Conservation (phyloP, 129 eudicot species). For the Tagetes patula region DNA sequence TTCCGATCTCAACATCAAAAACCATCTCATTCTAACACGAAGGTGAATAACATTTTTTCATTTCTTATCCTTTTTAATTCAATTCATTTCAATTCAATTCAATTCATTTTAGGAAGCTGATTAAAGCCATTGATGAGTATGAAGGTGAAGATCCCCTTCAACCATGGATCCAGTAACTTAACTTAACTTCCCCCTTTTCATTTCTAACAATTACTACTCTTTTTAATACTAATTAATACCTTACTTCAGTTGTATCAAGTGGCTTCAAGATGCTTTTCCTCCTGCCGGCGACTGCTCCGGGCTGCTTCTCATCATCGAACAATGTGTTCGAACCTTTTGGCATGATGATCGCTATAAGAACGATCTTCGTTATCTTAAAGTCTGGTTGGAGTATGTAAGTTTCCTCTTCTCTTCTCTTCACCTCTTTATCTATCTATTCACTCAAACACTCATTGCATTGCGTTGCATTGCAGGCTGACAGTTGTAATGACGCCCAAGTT, state of each 20-base stretch:
- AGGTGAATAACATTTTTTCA: too few relatives aligned
- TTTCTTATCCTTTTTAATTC: too few relatives aligned
- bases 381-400: slow-evolving; percentile 95
- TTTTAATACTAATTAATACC: background rate
- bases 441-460: too few relatives aligned
- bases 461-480: slow-evolving; percentile 67
- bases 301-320: slow-evolving; percentile 68
- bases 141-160: slow-evolving; percentile 84
- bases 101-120: slow-evolving; percentile 63
- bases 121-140: slow-evolving; percentile 74
- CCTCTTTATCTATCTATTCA: too few relatives aligned
- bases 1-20: slow-evolving; percentile 47
- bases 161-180: slow-evolving; percentile 81
- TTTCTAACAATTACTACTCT: too few relatives aligned
- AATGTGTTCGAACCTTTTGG: slow-evolving; percentile 97
- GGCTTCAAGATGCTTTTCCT: slow-evolving; percentile 97
- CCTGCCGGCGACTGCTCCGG: slow-evolving; percentile 93
- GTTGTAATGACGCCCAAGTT: slow-evolving; percentile 82
- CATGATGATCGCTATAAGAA: slow-evolving; percentile 69
- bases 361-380: slow-evolving; percentile 88
- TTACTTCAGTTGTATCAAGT: slow-evolving; percentile 72
- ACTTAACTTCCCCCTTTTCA: too few relatives aligned
- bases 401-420: too few relatives aligned
- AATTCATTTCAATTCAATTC: too few relatives aligned
- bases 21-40: slow-evolving; percentile 49